A percentile compares a stretch with the other conserved stretches of the same genome.
Conservation (phyloP, 148 eudicot species). For the Rhododendron simsii region DNA sequence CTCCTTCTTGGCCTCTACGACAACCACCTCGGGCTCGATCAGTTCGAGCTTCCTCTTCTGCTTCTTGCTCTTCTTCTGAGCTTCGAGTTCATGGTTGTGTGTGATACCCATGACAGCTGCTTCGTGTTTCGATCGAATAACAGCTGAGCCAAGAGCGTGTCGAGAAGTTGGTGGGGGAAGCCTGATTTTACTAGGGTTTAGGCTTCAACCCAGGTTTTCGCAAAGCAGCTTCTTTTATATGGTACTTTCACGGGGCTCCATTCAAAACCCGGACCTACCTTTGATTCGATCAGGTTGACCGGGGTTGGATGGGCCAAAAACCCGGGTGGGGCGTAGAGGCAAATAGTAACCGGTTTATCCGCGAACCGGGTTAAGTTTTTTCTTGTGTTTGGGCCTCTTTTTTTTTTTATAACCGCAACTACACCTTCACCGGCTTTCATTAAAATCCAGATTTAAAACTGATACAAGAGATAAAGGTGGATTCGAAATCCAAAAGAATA, state of each 20-base stretch:
- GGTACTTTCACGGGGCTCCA: background rate
- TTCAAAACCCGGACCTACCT: background rate
- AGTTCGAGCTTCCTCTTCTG: slow-evolving; percentile 48
- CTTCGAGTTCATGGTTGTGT: slow-evolving; percentile 14
- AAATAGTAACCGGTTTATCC: background rate
- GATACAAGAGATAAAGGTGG: too few relatives aligned
- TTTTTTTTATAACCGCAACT: too few relatives aligned
- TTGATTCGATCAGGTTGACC: background rate
- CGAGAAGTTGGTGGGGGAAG: background rate
- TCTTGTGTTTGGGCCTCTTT: background rate
- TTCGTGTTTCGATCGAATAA: background rate
- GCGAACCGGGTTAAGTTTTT: background rate
- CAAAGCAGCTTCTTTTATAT: background rate
- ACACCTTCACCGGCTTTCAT: too few relatives aligned
- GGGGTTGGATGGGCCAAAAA: background rate
- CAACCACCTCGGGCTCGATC: slow-evolving; percentile 24
- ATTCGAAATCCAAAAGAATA: too few relatives aligned
- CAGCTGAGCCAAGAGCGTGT: background rate
- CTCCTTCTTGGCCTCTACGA: slow-evolving; percentile 32
- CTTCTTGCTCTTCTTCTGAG: slow-evolving; percentile 34
- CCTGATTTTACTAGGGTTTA: slow-evolving; percentile 14
- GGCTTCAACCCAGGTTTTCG: background rate
- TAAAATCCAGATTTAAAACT: too few relatives aligned
- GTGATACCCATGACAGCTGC: slow-evolving; percentile 7
- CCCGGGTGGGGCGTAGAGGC: background rate